Evolutionary conservation across 176 grass and related monocot genomes (phyloP).

Genomic region (Saccharum officinarum): DNA sequence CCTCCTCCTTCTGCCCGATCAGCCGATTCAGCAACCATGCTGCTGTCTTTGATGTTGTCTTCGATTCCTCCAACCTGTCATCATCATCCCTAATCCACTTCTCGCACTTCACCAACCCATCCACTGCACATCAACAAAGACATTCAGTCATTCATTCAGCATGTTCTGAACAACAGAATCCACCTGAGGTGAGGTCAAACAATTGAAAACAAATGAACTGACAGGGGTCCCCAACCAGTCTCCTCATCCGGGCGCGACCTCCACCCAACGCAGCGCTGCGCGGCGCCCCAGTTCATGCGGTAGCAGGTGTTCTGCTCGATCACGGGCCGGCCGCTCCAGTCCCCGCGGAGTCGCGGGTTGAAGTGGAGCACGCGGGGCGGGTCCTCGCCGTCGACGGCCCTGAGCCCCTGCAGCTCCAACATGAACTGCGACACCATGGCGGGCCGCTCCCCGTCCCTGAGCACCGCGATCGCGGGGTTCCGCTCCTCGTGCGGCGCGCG

Average conservation of each 20-base stretch:
- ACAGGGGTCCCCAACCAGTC: slow-evolving; percentile 49
- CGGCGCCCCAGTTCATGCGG: slow-evolving; percentile 70
- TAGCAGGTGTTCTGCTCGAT: slow-evolving; percentile 87
- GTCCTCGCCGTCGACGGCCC: slow-evolving; percentile 72
- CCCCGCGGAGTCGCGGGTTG: slow-evolving; percentile 69
- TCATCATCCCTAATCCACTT: slow-evolving; percentile 62
- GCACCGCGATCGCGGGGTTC: slow-evolving; percentile 50
- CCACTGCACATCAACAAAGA: slow-evolving; percentile 49
- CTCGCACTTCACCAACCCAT: slow-evolving; percentile 76
- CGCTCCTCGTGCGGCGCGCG: slow-evolving; percentile 43
- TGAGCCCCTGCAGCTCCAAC: slow-evolving; percentile 68
- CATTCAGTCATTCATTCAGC: neutral
- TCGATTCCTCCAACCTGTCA: slow-evolving; percentile 28
- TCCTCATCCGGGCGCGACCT: slow-evolving; percentile 53
- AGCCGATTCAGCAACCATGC: slow-evolving; percentile 67
- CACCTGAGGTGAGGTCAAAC: slow-evolving; percentile 12
- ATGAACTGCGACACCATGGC: slow-evolving; percentile 71
- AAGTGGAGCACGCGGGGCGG: slow-evolving; percentile 77
- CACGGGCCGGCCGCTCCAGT: slow-evolving; percentile 61
- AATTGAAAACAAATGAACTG: neutral
- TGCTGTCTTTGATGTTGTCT: neutral
- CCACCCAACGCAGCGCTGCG: slow-evolving; percentile 62
- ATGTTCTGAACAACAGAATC: neutral
- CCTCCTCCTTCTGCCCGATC: slow-evolving; percentile 53
- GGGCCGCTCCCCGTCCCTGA: slow-evolving; percentile 44